A percentile compares a stretch with the other conserved stretches of the same genome.
These are phyloP conservation scores for Medicago ruthenica DNA, from an alignment of 306 rosid species.

Conservation along the genomic window DNA sequence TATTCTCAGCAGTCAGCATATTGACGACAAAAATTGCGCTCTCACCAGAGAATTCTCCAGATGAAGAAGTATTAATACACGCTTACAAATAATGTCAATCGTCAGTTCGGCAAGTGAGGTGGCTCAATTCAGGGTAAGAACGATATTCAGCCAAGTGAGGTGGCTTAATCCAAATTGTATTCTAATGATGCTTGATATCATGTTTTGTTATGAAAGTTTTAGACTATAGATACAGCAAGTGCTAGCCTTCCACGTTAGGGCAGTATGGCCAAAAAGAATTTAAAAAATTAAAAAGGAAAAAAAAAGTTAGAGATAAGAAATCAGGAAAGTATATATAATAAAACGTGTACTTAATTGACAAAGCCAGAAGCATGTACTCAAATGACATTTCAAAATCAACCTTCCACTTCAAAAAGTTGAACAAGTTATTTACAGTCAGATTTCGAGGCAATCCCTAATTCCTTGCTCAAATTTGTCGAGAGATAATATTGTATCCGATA, in stretches of 20 bases:
- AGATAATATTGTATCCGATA: slow-evolving; percentile 70
- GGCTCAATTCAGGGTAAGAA: slow-evolving; percentile 23
- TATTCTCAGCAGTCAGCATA: slow-evolving; percentile 30
- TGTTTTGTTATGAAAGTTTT: background rate
- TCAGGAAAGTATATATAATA: slow-evolving; percentile 29
- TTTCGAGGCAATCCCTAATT: slow-evolving; percentile 85
- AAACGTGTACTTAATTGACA: slow-evolving; percentile 28
- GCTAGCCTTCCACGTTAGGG: slow-evolving; percentile 12
- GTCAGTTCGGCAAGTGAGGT: background rate
- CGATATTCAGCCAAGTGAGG: background rate
- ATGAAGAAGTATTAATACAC: slow-evolving; percentile 12
- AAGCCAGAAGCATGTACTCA: slow-evolving; percentile 39
- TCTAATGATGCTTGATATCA: slow-evolving; percentile 8
- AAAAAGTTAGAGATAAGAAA: slow-evolving; percentile 4
- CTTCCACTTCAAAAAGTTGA: slow-evolving; percentile 39
- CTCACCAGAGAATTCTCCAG: slow-evolving; percentile 29
- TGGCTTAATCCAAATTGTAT: slow-evolving; percentile 24
- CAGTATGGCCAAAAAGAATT: background rate
- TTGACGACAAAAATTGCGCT: slow-evolving; percentile 6
- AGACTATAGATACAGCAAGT: slow-evolving; percentile 7
- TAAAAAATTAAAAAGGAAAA: background rate
- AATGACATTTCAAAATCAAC: slow-evolving; percentile 26
- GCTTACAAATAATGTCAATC: slow-evolving; percentile 12
- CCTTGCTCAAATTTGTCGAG: slow-evolving; percentile 95
- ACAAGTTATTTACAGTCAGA: slow-evolving; percentile 45